phyloP scores from a whole-genome alignment of 805 yeast genomes.

The Candida vaughaniae region DNA sequence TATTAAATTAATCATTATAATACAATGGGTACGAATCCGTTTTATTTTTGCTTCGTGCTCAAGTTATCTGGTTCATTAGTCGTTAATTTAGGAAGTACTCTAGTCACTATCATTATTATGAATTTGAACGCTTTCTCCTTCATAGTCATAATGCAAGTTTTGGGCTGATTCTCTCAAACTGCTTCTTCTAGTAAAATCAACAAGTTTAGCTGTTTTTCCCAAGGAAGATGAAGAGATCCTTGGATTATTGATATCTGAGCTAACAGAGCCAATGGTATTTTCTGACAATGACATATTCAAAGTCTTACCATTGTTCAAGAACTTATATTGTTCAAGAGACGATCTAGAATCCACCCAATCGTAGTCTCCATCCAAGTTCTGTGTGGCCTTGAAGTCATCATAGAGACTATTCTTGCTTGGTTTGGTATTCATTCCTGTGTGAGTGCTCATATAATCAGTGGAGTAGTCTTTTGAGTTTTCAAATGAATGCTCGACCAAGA shows the following conservation, averaged over 20 bases:
- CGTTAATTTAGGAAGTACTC: too few species aligned
- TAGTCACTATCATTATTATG: slow-evolving; percentile 8
- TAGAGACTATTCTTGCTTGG: slow-evolving; percentile 17
- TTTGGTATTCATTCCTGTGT: slow-evolving; percentile 3
- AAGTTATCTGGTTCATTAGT: too few species aligned
- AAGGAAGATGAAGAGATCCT: slow-evolving; percentile 17
- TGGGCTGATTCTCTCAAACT: slow-evolving; percentile 42
- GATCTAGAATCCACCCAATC: slow-evolving; percentile 25
- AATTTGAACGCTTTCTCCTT: slow-evolving; percentile 36
- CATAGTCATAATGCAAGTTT: slow-evolving; percentile 26
- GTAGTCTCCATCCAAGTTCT: slow-evolving; percentile 27
- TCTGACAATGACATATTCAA: slow-evolving; percentile 18
- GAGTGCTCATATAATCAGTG: slow-evolving; percentile 8
- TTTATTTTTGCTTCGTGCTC: too few species aligned
- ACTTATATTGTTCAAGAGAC: slow-evolving; percentile 7
- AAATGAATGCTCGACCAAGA: slow-evolving; percentile 27
- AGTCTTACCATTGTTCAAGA: slow-evolving; percentile 14
- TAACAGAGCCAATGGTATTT: slow-evolving; percentile 18
- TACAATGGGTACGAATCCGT: too few species aligned
- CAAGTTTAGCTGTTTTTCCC: slow-evolving; percentile 40
- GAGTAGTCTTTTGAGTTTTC: slow-evolving; percentile 17
- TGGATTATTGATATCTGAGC: slow-evolving; percentile 11
- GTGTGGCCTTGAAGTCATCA: slow-evolving; percentile 31
- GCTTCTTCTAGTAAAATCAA: slow-evolving; percentile 47
- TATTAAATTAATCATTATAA: too few species aligned